These are phyloP conservation scores for Dionaea muscipula DNA, from an alignment of 179 eudicot species.

Conservation along the genomic window DNA sequence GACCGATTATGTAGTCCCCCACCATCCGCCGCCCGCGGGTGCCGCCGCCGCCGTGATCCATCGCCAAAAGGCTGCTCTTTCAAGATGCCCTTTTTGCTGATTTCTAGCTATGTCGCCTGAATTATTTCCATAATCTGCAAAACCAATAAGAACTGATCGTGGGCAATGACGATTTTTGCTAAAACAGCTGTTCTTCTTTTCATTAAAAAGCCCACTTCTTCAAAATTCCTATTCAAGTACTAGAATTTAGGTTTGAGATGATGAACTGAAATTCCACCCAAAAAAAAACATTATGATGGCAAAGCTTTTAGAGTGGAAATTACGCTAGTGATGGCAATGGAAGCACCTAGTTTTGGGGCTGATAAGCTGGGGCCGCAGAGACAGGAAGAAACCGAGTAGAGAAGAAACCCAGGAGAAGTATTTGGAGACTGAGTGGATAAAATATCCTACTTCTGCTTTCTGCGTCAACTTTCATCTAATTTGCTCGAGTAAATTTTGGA, in stretches of 20 bases:
- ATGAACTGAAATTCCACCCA: conserved; percentile 8
- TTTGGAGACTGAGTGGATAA: no score
- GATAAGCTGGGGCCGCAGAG: conserved; percentile 9
- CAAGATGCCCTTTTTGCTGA: conserved; percentile 9
- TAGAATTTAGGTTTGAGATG: not conserved
- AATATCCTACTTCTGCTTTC: no score
- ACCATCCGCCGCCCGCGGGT: conserved; percentile 16
- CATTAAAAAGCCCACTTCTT: not conserved
- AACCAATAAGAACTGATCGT: not conserved
- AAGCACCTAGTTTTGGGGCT: not conserved
- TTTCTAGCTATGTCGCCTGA: conserved; percentile 2
- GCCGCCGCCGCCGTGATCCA: conserved; percentile 22
- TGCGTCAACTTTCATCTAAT: no score
- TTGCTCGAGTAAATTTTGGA: no score
- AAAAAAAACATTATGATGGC: no score
- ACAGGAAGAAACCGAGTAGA: no score
- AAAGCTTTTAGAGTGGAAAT: conserved; percentile 7
- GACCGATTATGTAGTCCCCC: conserved; percentile 38
- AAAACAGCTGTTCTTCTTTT: not conserved
- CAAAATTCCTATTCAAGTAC: not conserved
- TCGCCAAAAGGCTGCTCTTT: conserved; percentile 2
- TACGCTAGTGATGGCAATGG: conserved; percentile 10
- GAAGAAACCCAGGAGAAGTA: conserved; percentile 3
- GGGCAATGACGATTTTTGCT: not conserved
- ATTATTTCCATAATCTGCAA: not conserved